Evolutionary conservation across 2,329 filamentous ascomycete species (phyloP).

Genomic region (Penicillium rolfsii): DNA sequence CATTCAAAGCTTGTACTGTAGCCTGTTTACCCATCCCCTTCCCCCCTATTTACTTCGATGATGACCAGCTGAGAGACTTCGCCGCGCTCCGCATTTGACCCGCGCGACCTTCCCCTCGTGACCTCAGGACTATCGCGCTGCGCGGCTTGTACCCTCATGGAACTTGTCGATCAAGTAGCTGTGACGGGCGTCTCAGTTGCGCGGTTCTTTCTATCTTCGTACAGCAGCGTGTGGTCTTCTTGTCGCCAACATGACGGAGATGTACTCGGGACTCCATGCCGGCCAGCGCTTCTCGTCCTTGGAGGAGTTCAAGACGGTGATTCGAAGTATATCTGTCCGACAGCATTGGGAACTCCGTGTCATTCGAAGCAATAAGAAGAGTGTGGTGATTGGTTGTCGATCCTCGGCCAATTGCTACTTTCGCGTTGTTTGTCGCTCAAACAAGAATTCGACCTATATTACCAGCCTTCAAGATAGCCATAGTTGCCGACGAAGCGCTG

Average conservation of each 20-base stretch:
- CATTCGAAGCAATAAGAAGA: slow-evolving; percentile 47
- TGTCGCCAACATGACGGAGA: slow-evolving; percentile 39
- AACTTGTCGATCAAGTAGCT: slow-evolving; percentile 22
- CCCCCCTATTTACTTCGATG: slow-evolving; percentile 8
- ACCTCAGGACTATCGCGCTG: slow-evolving; percentile 8
- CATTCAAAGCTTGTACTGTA: neutral
- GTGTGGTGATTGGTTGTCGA: slow-evolving; percentile 46
- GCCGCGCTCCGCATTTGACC: slow-evolving; percentile 18
- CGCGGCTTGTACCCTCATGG: slow-evolving; percentile 32
- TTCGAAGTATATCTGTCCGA: slow-evolving; percentile 46
- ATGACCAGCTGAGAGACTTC: slow-evolving; percentile 23
- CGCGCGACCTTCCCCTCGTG: slow-evolving; percentile 11
- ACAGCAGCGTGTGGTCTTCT: slow-evolving; percentile 13
- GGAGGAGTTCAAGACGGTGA: slow-evolving; percentile 45
- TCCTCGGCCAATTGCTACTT: slow-evolving; percentile 45
- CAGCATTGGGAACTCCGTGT: slow-evolving; percentile 48
- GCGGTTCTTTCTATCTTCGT: slow-evolving; percentile 19
- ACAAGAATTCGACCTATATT: slow-evolving; percentile 47
- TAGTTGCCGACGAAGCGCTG: slow-evolving; percentile 39
- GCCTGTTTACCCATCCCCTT: neutral
- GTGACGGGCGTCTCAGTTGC: slow-evolving; percentile 22
- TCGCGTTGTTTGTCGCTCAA: slow-evolving; percentile 46
- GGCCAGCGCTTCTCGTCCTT: slow-evolving; percentile 44
- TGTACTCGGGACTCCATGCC: slow-evolving; percentile 46
- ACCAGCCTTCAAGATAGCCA: slow-evolving; percentile 46